Evolutionary conservation across 176 grass and related monocot species (phyloP).

Genomic region (Raddia distichophylla): DNA sequence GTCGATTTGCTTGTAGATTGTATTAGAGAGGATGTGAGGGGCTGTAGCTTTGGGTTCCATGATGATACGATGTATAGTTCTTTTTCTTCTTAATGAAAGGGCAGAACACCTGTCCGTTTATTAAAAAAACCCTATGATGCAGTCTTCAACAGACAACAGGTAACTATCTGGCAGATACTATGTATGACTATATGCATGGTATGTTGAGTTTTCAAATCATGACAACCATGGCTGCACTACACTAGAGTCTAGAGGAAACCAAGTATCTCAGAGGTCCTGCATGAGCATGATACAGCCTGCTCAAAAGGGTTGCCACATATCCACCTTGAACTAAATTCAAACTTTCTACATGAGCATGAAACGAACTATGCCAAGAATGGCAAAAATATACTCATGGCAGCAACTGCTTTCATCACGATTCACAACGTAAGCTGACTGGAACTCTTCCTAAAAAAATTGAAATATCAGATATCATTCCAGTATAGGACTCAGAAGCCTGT

Average conservation of each 20-base stretch:
- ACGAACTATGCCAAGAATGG: conserved; percentile 28
- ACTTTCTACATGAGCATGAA: conserved; percentile 37
- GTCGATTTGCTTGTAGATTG: no score
- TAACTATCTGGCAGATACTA: conserved; percentile 62
- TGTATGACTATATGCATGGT: conserved; percentile 51
- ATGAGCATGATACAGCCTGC: conserved; percentile 57
- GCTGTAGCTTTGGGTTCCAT: no score
- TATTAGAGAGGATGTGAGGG: no score
- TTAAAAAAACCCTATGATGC: neutral
- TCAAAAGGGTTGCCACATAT: conserved; percentile 52
- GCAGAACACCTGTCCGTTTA: no score
- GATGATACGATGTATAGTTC: no score
- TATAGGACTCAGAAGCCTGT: conserved; percentile 64
- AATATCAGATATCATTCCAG: conserved; percentile 49
- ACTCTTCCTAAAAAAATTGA: conserved; percentile 68
- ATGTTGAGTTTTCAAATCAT: conserved; percentile 70
- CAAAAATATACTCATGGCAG: conserved; percentile 54
- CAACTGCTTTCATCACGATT: conserved; percentile 49
- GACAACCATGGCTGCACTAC: conserved; percentile 23
- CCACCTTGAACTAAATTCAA: neutral
- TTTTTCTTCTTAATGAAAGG: no score
- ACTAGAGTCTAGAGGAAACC: conserved; percentile 39
- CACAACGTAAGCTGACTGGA: conserved; percentile 65
- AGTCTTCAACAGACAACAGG: conserved; percentile 25
- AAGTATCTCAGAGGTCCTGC: conserved; percentile 63